phyloP scores from a whole-genome alignment of 2,329 filamentous ascomycete species.

The Colletotrichum sansevieriae region DNA sequence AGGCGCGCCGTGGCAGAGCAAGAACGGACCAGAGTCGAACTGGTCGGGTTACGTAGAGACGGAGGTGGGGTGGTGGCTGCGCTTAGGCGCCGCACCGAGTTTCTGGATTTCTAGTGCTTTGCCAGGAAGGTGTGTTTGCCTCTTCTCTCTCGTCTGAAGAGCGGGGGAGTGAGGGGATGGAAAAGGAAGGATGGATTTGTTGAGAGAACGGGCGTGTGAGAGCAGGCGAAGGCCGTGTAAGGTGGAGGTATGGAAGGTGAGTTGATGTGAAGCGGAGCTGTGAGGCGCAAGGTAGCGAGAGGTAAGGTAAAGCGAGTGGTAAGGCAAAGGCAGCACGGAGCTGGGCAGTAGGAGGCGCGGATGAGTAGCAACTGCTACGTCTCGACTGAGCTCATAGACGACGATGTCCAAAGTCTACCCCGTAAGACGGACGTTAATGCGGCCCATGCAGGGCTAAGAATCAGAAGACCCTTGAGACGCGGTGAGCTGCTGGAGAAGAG shows the following conservation, averaged over 20 bases:
- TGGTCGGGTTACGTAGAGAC: constrained; percentile 34
- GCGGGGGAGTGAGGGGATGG: constrained; percentile 24
- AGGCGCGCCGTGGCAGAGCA: constrained; percentile 38
- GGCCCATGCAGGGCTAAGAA: constrained; percentile 39
- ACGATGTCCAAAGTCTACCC: constrained; percentile 38
- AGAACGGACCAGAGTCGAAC: constrained; percentile 28
- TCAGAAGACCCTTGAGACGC: constrained; percentile 34
- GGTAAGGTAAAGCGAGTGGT: background rate
- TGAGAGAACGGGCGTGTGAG: constrained; percentile 20
- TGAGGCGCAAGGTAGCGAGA: constrained; percentile 3
- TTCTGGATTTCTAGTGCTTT: constrained; percentile 38
- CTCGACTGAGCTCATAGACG: constrained; percentile 27
- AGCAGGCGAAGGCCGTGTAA: constrained; percentile 17
- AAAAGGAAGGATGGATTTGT: constrained; percentile 20
- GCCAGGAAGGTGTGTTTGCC: constrained; percentile 21
- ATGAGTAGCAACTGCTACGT: constrained; percentile 23
- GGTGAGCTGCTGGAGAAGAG: constrained; percentile 6
- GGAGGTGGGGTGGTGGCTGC: constrained; percentile 40
- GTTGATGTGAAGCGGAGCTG: constrained; percentile 5
- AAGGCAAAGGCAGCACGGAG: background rate
- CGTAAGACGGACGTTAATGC: constrained; percentile 34
- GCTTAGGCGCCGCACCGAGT: constrained; percentile 40
- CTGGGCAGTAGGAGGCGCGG: constrained; percentile 17
- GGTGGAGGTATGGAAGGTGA: constrained; percentile 27
- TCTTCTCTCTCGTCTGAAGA: constrained; percentile 31